Percentiles rank a stretch among this genome's conserved stretches.
These are phyloP conservation scores for Mycena venus DNA, from an alignment of 768 basidiomycete genomes.

Conservation along the genomic window DNA sequence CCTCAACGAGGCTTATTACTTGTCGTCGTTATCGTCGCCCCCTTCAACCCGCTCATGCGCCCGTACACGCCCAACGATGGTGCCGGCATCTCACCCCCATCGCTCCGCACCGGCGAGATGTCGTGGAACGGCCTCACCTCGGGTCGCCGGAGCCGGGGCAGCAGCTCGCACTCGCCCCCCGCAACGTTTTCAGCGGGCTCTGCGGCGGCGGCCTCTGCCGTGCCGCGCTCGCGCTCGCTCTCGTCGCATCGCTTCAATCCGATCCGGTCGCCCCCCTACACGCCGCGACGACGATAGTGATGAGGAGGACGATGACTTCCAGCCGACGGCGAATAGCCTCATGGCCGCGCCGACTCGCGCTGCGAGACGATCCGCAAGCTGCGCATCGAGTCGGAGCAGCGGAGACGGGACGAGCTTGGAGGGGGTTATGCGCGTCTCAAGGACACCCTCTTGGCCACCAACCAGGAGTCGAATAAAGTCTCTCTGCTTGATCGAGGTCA, in stretches of 20 bases:
- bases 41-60: slow-evolving; percentile 52
- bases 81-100: slow-evolving; percentile 76
- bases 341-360: slow-evolving; percentile 73
- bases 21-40: slow-evolving; percentile 61
- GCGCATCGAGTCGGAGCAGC: slow-evolving; percentile 94
- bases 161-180: slow-evolving; percentile 67
- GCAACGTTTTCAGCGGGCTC: slow-evolving; percentile 41
- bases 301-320: slow-evolving; percentile 83
- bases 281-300: slow-evolving; percentile 73
- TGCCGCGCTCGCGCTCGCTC: no score
- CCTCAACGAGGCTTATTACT: slow-evolving; percentile 70
- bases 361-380: slow-evolving; percentile 92
- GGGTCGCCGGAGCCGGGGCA: slow-evolving; percentile 77
- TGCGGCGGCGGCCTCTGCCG: slow-evolving; percentile 65
- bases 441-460: slow-evolving; percentile 89
- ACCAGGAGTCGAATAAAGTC: slow-evolving; percentile 95
- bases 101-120: slow-evolving; percentile 76
- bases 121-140: slow-evolving; percentile 80
- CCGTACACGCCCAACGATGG: slow-evolving; percentile 77
- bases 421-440: slow-evolving; percentile 93
- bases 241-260: slow-evolving; percentile 87
- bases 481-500: slow-evolving; percentile 87
- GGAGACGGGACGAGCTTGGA: slow-evolving; percentile 91
- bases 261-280: slow-evolving; percentile 64
- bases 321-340: slow-evolving; percentile 57